Evolutionary conservation across 2,329 filamentous ascomycete species (phyloP).

Genomic region (Drechslera avenae): DNA sequence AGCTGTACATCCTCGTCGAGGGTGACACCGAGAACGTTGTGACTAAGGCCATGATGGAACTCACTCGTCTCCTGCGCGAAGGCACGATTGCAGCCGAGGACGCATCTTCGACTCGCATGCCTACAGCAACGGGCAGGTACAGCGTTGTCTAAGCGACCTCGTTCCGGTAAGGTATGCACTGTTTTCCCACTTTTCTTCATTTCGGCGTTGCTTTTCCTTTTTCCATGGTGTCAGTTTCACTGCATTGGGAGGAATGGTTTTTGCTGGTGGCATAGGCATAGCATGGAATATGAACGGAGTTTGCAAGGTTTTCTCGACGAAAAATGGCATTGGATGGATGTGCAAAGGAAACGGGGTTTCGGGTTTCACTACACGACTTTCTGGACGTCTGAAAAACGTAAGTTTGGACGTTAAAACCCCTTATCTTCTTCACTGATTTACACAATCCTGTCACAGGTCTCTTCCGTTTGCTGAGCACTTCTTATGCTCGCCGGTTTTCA

Average conservation of each 20-base stretch:
- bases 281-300: constrained; percentile 1
- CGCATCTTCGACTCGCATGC: constrained; percentile 74
- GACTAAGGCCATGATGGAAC: constrained; percentile 84
- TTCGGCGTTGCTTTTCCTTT: constrained; percentile 60
- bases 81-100: constrained; percentile 89
- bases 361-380: not conserved
- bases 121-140: constrained; percentile 83
- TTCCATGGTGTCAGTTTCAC: constrained; percentile 7
- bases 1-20: constrained; percentile 96
- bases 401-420: constrained; percentile 1
- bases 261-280: not conserved
- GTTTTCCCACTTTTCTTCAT: not conserved
- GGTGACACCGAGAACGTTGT: constrained; percentile 95
- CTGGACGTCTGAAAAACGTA: constrained; percentile 7
- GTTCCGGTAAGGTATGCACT: not conserved
- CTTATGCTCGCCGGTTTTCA: not conserved
- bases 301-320: constrained; percentile 1
- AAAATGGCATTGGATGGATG: not conserved
- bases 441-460: constrained; percentile 8
- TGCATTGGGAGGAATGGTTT: constrained; percentile 9
- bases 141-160: constrained; percentile 60
- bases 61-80: constrained; percentile 86
- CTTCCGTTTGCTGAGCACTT: not conserved
- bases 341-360: not conserved
- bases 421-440: constrained; percentile 11